These are phyloP conservation scores for Purshia tridentata DNA, from an alignment of 306 rosid genomes.

Conservation along the genomic window DNA sequence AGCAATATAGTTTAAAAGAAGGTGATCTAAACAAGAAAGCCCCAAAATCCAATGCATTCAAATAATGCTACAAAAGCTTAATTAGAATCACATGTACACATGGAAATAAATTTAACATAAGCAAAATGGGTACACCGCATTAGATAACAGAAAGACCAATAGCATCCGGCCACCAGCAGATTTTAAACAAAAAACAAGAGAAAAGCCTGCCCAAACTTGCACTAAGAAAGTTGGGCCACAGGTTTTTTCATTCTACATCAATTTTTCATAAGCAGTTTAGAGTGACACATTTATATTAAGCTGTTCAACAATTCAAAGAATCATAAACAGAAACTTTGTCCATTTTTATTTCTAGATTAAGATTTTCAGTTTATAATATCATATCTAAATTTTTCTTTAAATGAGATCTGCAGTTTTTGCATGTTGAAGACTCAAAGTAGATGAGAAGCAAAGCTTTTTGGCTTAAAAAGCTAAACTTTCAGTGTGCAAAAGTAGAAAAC, in stretches of 20 bases:
- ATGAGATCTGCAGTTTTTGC: neutral
- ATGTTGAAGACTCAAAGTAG: slow-evolving; percentile 1
- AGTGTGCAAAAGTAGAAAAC: neutral
- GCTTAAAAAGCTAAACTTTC: neutral
- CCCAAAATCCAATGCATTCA: neutral
- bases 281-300: neutral
- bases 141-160: neutral
- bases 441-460: neutral
- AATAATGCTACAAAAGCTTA: neutral
- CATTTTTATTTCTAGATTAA: neutral
- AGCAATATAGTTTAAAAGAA: neutral
- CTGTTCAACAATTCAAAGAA: neutral
- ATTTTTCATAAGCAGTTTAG: neutral
- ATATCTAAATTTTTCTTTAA: neutral
- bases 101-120: neutral
- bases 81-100: neutral
- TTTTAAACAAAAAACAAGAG: neutral
- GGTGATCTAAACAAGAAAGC: neutral
- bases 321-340: neutral
- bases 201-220: neutral
- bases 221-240: neutral
- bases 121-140: neutral
- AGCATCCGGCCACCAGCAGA: neutral
- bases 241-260: neutral
- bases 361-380: neutral